Evolutionary conservation across 2,329 filamentous ascomycete genomes (phyloP).

Genomic region (Aspergillus sp.): DNA sequence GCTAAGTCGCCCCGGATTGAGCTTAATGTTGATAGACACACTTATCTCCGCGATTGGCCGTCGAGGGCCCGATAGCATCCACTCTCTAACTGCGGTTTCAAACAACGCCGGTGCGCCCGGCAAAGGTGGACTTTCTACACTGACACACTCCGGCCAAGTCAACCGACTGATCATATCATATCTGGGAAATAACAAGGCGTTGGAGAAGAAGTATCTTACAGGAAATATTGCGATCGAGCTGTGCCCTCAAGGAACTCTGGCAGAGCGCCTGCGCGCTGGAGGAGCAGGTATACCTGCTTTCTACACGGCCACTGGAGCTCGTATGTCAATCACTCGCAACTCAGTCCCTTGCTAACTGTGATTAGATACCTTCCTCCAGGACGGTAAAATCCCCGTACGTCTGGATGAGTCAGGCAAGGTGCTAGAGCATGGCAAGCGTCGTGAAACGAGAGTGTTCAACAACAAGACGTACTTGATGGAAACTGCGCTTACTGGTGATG

Average conservation of each 20-base stretch:
- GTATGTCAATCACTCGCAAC: conserved; percentile 49
- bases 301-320: conserved; percentile 74
- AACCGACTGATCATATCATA: conserved; percentile 75
- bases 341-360: not conserved
- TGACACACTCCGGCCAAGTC: conserved; percentile 72
- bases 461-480: conserved; percentile 78
- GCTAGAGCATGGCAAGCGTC: conserved; percentile 67
- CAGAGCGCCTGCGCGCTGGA: conserved; percentile 65
- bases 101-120: conserved; percentile 78
- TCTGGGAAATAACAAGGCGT: conserved; percentile 75
- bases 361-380: conserved; percentile 43
- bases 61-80: conserved; percentile 59
- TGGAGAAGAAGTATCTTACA: conserved; percentile 74
- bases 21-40: conserved; percentile 58
- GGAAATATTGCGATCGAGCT: conserved; percentile 77
- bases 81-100: conserved; percentile 72
- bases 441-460: conserved; percentile 74
- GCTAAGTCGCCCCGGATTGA: not conserved
- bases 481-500: conserved; percentile 73
- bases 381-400: conserved; percentile 66
- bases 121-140: conserved; percentile 68
- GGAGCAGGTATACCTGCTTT: conserved; percentile 81
- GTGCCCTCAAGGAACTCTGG: conserved; percentile 68
- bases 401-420: conserved; percentile 83
- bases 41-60: conserved; percentile 70